Conservation (phyloP, 2,329 filamentous ascomycete genomes). For the Fusarium nematophilum region DNA sequence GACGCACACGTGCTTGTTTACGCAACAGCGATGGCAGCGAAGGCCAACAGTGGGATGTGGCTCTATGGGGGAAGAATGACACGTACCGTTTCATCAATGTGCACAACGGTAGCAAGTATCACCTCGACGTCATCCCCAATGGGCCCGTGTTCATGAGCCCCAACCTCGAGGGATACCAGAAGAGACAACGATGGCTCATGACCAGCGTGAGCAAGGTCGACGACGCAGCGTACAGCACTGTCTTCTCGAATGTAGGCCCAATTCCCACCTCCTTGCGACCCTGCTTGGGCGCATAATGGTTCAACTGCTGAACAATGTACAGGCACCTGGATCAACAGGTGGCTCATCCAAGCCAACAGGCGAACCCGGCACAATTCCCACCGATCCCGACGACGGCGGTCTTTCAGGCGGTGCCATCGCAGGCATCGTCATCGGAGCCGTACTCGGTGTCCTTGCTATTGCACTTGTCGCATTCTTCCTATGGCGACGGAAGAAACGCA, state of each 20-base stretch:
- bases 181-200: constrained; percentile 50
- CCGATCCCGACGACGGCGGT: constrained; percentile 11
- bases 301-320: not conserved
- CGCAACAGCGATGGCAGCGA: constrained; percentile 37
- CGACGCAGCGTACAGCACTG: constrained; percentile 49
- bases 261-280: no score
- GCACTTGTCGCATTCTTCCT: constrained; percentile 41
- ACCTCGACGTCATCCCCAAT: constrained; percentile 49
- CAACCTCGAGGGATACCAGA: constrained; percentile 39
- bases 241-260: constrained; percentile 44
- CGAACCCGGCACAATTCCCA: no score
- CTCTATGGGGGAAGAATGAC: constrained; percentile 42
- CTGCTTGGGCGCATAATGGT: no score
- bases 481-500: constrained; percentile 42
- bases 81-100: constrained; percentile 48
- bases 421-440: constrained; percentile 46
- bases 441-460: constrained; percentile 41
- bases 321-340: constrained; percentile 10
- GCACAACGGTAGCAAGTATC: constrained; percentile 47
- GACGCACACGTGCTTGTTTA: constrained; percentile 47
- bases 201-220: constrained; percentile 45
- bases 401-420: constrained; percentile 46
- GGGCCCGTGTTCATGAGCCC: constrained; percentile 48
- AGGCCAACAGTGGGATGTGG: constrained; percentile 50
- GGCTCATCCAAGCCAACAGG: no score